Base-by-base conservation (phyloP, 1,139 yeast genomes). In the Pneumocystis carinii region DNA sequence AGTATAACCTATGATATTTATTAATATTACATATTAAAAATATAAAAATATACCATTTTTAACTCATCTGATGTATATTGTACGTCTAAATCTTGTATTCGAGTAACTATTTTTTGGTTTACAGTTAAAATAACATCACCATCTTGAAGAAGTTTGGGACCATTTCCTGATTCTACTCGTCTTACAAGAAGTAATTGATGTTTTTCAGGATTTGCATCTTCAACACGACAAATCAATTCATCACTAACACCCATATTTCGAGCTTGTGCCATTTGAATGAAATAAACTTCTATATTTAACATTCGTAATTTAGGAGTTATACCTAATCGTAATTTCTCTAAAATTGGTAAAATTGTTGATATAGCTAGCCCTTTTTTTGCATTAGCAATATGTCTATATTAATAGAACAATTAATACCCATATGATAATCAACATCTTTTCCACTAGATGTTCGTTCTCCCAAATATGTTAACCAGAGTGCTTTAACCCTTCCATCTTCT, bases 171-270 rank as follows among this genome's bases (percentile, higher is more conserved):
- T 32, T 61, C 82, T 3, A 86, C 84, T 69, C 92, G 81, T 32
- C 84, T 79, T 17, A 88, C 94, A 15, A 83, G 78, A 71, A 88
- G 80, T 66, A 90, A 81, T 70, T 87, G 89, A 62, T 86, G 79
- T 69, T 87, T 84, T 70, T 86, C 88, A 41, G 79, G 77, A 38
- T 79, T 77, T 35, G 69, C 70, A 39, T 80, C 78, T 72, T 87
- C 95, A 71, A 87, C 81, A 68, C 78, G 78, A 48, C 78, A 72
- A 67, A 90, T 86, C 95, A 96, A 88, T 57, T 83, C 83, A 69
- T 87, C 92, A 0, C 92, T 81, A 27, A 90, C 95, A 17, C 95
- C 95, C 70, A 89, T 80, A 61, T 87, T 81, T 73, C 96, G 83
- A 2, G 95, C 95, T 70, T 84, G 86, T 37, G 85, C 80, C 35